Base-by-base conservation (phyloP, 495 filamentous ascomycete species). In the Tuber indicum region DNA sequence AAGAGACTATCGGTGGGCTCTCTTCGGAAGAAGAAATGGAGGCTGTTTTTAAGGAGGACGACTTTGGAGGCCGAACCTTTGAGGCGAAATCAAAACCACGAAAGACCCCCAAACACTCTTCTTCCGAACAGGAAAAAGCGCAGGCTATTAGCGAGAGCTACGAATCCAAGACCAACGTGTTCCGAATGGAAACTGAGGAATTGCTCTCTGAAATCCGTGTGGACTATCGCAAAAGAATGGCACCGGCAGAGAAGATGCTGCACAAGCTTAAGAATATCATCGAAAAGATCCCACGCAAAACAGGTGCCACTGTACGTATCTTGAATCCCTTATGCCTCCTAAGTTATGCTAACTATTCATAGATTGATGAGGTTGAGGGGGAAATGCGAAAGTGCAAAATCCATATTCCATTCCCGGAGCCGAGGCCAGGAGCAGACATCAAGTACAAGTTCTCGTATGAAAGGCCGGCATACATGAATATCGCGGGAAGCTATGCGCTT, bases 101-200 rank as follows among this genome's bases (percentile, higher is more conserved):
- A 62, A 36, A 80, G 52, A 12, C 23, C 8, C 4, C 75, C 58
- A 58, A 72, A 45, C 42, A 44, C 14, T 32, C 71, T n/a, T 21
- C 62, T 47, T 80, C 77, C 32, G 77, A 80, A 47, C 78, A 80
- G 36, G 78, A 80, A 45, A 80, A 80, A 74, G 32, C 77, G 23
- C 78, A 76, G 66, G 78, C 78, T n/a, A 75, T 81, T 26, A 74
- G 77, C 72, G 81, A 82, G 41, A 83, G 83, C 58, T 78, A 81
- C 72, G 79, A 83, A 58, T 91, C 89, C 85, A 90, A 90, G 78
- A 91, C 89, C 49, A 92, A 88, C 81, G 86, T 93, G 78, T 97
- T 98, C 85, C 92, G 95, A 79, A 86, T 99, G 45, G 92, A 98
- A 85, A 88, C 94, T 39, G 92, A 97, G 75, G 94, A 97, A 81